Conservation (phyloP, 2,329 filamentous ascomycete species). For the Colletotrichum australisinense region DNA sequence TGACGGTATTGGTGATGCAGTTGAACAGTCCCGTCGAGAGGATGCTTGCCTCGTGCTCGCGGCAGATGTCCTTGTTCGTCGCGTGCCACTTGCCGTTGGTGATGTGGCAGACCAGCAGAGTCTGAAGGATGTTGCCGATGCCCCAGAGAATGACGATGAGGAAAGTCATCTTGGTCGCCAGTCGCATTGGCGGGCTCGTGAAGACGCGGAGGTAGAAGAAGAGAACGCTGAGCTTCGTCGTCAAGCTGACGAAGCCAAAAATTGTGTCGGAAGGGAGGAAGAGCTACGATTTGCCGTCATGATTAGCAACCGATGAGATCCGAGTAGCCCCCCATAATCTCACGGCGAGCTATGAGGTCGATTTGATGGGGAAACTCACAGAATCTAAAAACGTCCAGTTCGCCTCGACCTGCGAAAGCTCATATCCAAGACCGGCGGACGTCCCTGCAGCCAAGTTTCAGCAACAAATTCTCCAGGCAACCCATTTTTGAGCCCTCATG, state of each 20-base stretch:
- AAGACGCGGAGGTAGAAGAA: constrained; percentile 57
- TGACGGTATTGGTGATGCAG: constrained; percentile 50
- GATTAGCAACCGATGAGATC: not conserved
- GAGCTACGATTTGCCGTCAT: constrained; percentile 39
- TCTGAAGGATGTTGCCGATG: constrained; percentile 39
- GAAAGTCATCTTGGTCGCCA: constrained; percentile 39
- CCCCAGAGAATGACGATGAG: constrained; percentile 42
- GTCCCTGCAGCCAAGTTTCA: constrained; percentile 27
- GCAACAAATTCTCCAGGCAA: not conserved
- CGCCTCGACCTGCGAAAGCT: constrained; percentile 2
- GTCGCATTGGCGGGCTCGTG: constrained; percentile 44
- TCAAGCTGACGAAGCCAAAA: constrained; percentile 48
- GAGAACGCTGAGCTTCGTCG: constrained; percentile 54
- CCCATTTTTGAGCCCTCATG: not conserved
- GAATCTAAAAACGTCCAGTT: constrained; percentile 17
- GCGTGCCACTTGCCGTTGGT: constrained; percentile 30
- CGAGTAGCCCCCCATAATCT: not conserved
- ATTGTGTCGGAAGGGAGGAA: constrained; percentile 52
- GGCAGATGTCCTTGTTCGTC: constrained; percentile 46
- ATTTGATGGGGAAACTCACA: not conserved
- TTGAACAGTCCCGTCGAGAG: constrained; percentile 53
- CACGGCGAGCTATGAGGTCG: too few relatives aligned
- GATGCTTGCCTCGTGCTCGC: constrained; percentile 50
- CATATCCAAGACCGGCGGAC: constrained; percentile 41
- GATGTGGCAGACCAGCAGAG: constrained; percentile 42